Evolutionary conservation across 768 basidiomycete species (phyloP).

Genomic region (Leccinum boreale): DNA sequence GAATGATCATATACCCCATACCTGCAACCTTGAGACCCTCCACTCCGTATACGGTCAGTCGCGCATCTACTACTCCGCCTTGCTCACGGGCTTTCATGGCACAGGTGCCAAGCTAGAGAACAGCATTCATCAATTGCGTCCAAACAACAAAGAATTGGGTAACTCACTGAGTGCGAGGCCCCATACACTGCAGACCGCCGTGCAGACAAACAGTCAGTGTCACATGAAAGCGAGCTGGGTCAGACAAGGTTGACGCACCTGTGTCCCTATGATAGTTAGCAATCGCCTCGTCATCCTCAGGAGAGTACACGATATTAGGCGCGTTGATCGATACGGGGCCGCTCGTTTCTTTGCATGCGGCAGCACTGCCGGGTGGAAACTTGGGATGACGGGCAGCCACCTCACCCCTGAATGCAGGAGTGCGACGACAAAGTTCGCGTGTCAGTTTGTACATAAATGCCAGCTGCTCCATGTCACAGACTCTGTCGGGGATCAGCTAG

Average conservation of each 20-base stretch:
- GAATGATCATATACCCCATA: not conserved
- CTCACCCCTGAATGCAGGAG: slow-evolving; percentile 33
- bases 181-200: not conserved
- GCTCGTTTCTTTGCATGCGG: slow-evolving; percentile 18
- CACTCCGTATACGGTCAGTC: slow-evolving; percentile 14
- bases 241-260: not conserved
- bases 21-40: slow-evolving; percentile 14
- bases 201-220: not conserved
- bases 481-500: slow-evolving; percentile 7
- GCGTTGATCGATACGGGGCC: slow-evolving; percentile 12
- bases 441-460: slow-evolving; percentile 53
- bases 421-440: slow-evolving; percentile 54
- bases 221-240: not conserved
- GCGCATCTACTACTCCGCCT: slow-evolving; percentile 10
- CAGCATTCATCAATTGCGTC: not conserved
- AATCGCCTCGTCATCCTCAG: not conserved
- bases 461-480: slow-evolving; percentile 42
- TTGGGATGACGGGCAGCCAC: slow-evolving; percentile 18
- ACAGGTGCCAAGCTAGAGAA: slow-evolving; percentile 42
- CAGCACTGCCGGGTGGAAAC: slow-evolving; percentile 29
- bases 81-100: slow-evolving; percentile 48
- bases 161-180: not conserved
- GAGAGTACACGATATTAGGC: not conserved
- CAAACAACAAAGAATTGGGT: not conserved
- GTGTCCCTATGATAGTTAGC: not conserved